These are phyloP conservation scores for sorghum (Sorghum bicolor) DNA, from an alignment of 176 grass and related monocot genomes.

Conservation along the genomic window DNA sequence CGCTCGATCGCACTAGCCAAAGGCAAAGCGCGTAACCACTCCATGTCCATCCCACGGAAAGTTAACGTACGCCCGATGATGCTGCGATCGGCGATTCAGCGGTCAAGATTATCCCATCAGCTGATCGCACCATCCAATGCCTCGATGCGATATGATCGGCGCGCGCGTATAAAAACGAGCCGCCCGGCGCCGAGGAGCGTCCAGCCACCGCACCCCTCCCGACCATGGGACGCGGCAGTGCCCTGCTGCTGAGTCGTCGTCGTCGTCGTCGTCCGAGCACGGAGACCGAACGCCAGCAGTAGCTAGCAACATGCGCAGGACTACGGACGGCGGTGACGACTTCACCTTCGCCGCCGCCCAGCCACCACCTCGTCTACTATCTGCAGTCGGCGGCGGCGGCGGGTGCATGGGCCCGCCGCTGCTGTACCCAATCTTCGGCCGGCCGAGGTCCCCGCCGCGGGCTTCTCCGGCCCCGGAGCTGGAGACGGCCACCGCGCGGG, in stretches of 20 bases:
- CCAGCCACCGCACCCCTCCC: background rate
- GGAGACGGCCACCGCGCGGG: conserved; percentile 17
- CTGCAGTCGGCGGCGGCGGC: background rate
- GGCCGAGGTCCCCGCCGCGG: conserved; percentile 36
- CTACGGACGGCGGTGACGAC: background rate
- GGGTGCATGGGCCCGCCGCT: conserved; percentile 11
- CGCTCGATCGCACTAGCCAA: too few relatives aligned
- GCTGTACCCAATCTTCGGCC: conserved; percentile 70
- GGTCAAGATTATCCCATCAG: background rate
- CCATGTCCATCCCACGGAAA: background rate
- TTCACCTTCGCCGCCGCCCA: conserved; percentile 43
- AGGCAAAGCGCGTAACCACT: too few relatives aligned
- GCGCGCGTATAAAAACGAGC: background rate
- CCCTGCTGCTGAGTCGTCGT: background rate
- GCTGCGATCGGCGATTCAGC: background rate
- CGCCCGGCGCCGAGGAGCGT: background rate
- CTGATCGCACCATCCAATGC: background rate
- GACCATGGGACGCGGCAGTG: background rate
- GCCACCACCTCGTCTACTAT: background rate
- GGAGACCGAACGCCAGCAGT: background rate
- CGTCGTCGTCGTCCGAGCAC: background rate
- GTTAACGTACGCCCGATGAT: background rate
- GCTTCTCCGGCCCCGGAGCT: background rate
- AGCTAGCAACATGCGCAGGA: background rate
- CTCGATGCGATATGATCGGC: background rate